Percentiles rank a stretch among this genome's conserved stretches.
phyloP scores from a whole-genome alignment of 1,284 basidiomycete genomes.

The Heterobasidion parviporum region DNA sequence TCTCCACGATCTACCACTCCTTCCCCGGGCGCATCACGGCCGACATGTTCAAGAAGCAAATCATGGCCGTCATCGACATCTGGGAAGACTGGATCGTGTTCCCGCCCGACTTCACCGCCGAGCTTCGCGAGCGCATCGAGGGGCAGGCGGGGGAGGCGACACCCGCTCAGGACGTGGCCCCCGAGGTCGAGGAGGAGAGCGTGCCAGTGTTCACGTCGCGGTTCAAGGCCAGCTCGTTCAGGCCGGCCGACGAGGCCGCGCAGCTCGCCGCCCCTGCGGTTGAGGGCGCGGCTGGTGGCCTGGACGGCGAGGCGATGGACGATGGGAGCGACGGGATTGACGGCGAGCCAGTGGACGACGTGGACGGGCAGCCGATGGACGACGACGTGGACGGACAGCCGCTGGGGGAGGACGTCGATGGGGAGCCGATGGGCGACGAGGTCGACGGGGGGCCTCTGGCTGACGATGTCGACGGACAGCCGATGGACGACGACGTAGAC shows the following conservation, averaged over 20 bases:
- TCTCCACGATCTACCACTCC: slow-evolving; percentile 86
- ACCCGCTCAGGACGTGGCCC: slow-evolving; percentile 23
- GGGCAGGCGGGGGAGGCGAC: slow-evolving; percentile 33
- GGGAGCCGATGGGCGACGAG: slow-evolving; percentile 28
- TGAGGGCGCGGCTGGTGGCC: slow-evolving; percentile 26
- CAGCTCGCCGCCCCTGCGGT: slow-evolving; percentile 17
- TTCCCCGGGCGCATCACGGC: slow-evolving; percentile 91
- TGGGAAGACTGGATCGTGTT: slow-evolving; percentile 98
- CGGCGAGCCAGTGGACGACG: slow-evolving; percentile 21
- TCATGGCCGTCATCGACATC: slow-evolving; percentile 77
- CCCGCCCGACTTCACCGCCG: slow-evolving; percentile 70
- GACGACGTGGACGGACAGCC: slow-evolving; percentile 30
- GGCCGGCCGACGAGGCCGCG: slow-evolving; percentile 45
- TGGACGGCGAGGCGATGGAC: slow-evolving; percentile 24
- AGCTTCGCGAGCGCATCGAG: slow-evolving; percentile 66
- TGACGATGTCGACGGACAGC: slow-evolving; percentile 43
- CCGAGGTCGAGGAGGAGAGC: slow-evolving; percentile 20
- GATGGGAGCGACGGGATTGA: slow-evolving; percentile 31
- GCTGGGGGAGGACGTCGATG: slow-evolving; percentile 24
- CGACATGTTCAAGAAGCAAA: slow-evolving; percentile 88
- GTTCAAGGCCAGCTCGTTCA: slow-evolving; percentile 77
- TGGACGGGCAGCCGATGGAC: slow-evolving; percentile 31
- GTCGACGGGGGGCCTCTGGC: slow-evolving; percentile 24
- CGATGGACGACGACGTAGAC: slow-evolving; percentile 33
- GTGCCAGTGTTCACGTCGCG: slow-evolving; percentile 37